Conservation (phyloP, 306 rosid genomes). For the Potentilla sterilis region DNA sequence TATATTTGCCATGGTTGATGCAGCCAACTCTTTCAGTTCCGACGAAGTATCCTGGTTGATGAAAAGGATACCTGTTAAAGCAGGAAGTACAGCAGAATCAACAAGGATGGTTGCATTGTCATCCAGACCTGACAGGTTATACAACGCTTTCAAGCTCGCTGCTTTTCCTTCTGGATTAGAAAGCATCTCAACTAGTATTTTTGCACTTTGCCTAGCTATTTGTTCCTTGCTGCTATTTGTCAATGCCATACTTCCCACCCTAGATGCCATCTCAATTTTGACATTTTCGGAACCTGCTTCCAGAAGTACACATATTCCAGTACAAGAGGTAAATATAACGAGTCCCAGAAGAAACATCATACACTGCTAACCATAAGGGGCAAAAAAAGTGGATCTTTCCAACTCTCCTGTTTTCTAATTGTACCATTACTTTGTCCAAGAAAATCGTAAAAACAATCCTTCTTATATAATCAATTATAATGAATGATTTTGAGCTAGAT, state of each 20-base stretch:
- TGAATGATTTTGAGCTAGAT: constrained; percentile 3
- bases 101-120: constrained; percentile 55
- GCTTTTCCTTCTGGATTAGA: constrained; percentile 45
- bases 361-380: neutral
- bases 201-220: constrained; percentile 50
- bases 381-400: neutral
- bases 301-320: constrained; percentile 17
- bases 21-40: constrained; percentile 48
- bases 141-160: constrained; percentile 52
- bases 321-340: neutral
- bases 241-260: constrained; percentile 54
- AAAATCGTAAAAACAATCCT: neutral
- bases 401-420: constrained; percentile 9
- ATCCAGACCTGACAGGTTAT: constrained; percentile 53
- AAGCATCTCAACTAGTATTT: constrained; percentile 46
- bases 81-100: constrained; percentile 46
- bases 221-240: constrained; percentile 58
- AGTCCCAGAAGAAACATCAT: neutral
- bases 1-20: constrained; percentile 53
- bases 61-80: constrained; percentile 46
- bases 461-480: neutral
- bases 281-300: constrained; percentile 48
- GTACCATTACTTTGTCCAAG: neutral
- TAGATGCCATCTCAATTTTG: constrained; percentile 56
- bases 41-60: constrained; percentile 26